Base-by-base conservation (phyloP, 2,329 filamentous ascomycete species). In the Fusarium sp. region DNA sequence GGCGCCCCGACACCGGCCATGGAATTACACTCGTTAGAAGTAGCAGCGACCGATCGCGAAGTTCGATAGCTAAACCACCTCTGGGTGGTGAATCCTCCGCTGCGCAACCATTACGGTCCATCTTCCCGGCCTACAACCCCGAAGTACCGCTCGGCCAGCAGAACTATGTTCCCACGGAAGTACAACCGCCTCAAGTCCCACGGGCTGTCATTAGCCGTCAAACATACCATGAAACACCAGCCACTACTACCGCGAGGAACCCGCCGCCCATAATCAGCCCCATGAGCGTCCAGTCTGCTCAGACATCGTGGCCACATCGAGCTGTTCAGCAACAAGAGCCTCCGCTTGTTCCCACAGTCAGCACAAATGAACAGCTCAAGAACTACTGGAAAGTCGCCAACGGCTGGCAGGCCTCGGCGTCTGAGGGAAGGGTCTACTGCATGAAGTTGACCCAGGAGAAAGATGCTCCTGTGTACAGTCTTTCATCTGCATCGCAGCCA, bases 91-190 rank as follows among this genome's bases (percentile, higher is more conserved):
- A 79, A 10, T 45, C 74, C 6, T 69, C 74, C 22, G 66, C 76
- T 44, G 76, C 76, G 51, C 77, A 68, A 62, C 72, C 78, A 0
- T 85, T 92, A 72, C 86, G 87, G 33, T 94, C 92, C 24, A 94
- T 95, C 72, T 95, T 95, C 72, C 92, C 92, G 9, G 85, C 87
- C 31, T 94, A 94, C 75, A 90, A 95, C 73, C 90, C 89, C 5
- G 86, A 85, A 2, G 76, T 93, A 24, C 84, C 91, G 7, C 84
- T 93, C 5, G 84, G 88, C 57, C 87, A 89, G 59, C 92, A 95
- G 74, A 80, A 87, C 46, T 94, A 95, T 79, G 91, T 86, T 49
- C 91, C 92, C 4, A 90, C 88, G 1, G 88, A 91, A 75, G 80
- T 85, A 56, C 89, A 87, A 63, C 90, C 91, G 14, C 86, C 87